These are phyloP conservation scores for Prunus davidiana DNA, from an alignment of 306 rosid genomes.

Conservation along the genomic window DNA sequence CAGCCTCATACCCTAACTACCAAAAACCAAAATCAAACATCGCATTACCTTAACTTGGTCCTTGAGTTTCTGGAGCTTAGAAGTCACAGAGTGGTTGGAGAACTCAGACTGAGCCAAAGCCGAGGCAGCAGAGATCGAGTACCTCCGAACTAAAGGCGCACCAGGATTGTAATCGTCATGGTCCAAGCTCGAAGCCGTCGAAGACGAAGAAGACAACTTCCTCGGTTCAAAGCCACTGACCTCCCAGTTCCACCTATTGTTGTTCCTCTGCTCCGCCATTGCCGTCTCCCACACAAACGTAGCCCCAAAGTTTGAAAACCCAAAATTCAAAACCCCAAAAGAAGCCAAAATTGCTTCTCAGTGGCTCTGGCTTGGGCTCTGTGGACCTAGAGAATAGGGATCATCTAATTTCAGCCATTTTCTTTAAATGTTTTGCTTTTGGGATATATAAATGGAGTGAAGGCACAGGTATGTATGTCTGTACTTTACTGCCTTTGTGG, in stretches of 20 bases:
- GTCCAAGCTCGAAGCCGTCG: conserved; percentile 33
- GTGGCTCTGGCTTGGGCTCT: neutral
- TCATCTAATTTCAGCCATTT: conserved; percentile 22
- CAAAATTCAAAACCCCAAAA: conserved; percentile 4
- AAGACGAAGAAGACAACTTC: conserved; percentile 47
- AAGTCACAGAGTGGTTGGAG: conserved; percentile 39
- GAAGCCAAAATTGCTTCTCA: conserved; percentile 7
- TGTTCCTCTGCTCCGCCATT: conserved; percentile 75
- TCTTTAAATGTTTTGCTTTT: neutral
- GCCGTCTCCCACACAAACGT: conserved; percentile 26
- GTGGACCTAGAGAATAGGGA: conserved; percentile 21
- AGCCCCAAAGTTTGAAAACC: conserved; percentile 1
- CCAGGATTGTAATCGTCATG: conserved; percentile 50
- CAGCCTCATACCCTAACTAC: neutral
- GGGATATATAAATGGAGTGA: conserved; percentile 47
- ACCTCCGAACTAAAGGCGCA: conserved; percentile 62
- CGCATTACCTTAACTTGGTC: conserved; percentile 72
- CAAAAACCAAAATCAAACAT: neutral
- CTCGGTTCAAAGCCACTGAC: conserved; percentile 89
- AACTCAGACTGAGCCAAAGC: conserved; percentile 51
- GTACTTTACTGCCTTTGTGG: neutral
- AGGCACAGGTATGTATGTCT: neutral
- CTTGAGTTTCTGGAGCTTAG: conserved; percentile 66
- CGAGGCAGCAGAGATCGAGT: conserved; percentile 70
- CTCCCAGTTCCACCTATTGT: conserved; percentile 96